Evolutionary conservation across 2,329 filamentous ascomycete species (phyloP), one percentile per base, ranked within the genome.

Genomic region (Sporothrix inflata): DNA sequence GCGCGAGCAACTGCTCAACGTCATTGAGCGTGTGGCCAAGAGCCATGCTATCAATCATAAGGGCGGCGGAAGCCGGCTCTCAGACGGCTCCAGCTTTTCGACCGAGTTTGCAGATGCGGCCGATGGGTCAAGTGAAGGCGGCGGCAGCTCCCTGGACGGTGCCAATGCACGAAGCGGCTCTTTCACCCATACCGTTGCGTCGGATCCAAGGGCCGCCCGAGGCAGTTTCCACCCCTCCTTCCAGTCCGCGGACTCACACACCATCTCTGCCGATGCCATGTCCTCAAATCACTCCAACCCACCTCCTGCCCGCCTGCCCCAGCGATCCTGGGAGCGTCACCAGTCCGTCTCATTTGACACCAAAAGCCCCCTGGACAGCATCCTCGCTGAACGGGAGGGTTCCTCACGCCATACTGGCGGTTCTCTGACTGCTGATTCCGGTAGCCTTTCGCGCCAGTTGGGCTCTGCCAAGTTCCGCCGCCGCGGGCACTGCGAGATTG

Each of bases 1-100:
- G 79, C 89, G 89, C 55, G 85, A 90, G 63, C 87, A 88, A 49
- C 88, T 98, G 9, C 82, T 94, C 51, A 87, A 85, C 75, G 87
- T 96, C 47, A 93, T 98, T 67, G 91, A 97, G 75, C 90, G 89
- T 63, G 91, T 94, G 66, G 88, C 92, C 24, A 89, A 85, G 78
- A 90, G 86, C 45, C 92, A 94, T 72, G 78, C 84, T 9, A 78
- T 85, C 60, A 82, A 79, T 67, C 81, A 83, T 65, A 84, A 81
- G 57, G 81, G 82, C 16, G 80, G 80, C 11, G 74, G 80, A 4
- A 83, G 82, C 72, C 83, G 84, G 21, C 84, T 86, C 72, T 87
- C 87, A 0, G 88, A 89, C 57, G 82, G 80, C 7, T 89, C 88
- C 1, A 85, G 79, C 73, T 77, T 88, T n/a, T 86, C 86, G 8